Base-by-base conservation (phyloP, 1,284 basidiomycete species). In the Albatrellus sp. region DNA sequence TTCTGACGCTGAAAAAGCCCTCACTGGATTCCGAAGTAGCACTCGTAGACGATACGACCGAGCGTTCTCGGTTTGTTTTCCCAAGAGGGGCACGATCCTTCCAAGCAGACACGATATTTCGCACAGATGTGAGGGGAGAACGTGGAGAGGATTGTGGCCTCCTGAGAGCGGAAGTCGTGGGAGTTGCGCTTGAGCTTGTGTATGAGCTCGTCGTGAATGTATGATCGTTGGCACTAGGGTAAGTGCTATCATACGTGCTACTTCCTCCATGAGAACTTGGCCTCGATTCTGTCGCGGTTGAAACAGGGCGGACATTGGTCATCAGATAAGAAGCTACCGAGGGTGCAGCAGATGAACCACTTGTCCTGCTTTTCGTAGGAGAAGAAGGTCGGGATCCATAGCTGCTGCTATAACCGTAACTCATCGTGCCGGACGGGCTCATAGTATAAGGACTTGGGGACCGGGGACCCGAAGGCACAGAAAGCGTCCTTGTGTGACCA, bases 81-180 rank as follows among this genome's bases (percentile, higher is more conserved):
- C 52, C 63, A 34, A 60, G 55, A 37, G 67, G 80, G 2, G 73
- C 77, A 29, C 73, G 72, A 51, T 79, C 78, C 58, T 81, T 86
- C 86, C 86, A 90, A 3, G 80, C 70, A 0, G 78, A 75, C 10
- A 91, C 80, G 47, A 90, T 80, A 50, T 84, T 89, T 20, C 81
- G 71, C 30, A 90, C 82, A 10, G 78, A 78, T 0, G 75, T 68
- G 12, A 85, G 64, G 2, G 83, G 81, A 4, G 79, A 82, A 5
- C 77, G 72, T 5, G 80, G 77, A 2, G 77, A 75, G 0, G 67
- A 63, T 49, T 73, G 72, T 2, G 77, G 74, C 37, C 75, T 68
- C 30, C 76, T 72, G 12, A 79, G 61, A 12, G 60, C 53, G 5
- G 57, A 52, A 2, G 54, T 49, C 11, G 54, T 56, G 2, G 60